Conservation (phyloP, 1,139 yeast genomes). For the Yamadazyma siamensis region DNA sequence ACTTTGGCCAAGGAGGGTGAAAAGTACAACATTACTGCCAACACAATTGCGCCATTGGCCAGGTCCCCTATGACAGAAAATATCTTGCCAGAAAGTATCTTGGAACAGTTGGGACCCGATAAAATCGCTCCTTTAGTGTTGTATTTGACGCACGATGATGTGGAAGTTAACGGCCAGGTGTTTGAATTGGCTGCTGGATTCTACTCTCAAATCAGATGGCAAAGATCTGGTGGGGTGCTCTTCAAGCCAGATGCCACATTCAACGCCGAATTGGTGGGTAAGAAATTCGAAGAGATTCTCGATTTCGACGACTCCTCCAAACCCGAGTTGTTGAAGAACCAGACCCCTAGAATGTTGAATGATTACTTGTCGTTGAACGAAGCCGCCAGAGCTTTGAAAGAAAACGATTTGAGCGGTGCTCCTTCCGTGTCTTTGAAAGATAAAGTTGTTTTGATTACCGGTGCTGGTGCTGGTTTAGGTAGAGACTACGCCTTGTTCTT, state of each 20-base stretch:
- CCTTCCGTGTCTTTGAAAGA: constrained; percentile 61
- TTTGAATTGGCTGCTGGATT: constrained; percentile 96
- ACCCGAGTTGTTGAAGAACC: constrained; percentile 52
- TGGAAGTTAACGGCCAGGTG: constrained; percentile 63
- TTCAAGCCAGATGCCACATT: constrained; percentile 76
- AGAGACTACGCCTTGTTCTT: constrained; percentile 81
- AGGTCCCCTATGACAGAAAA: constrained; percentile 95
- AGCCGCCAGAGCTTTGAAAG: constrained; percentile 50
- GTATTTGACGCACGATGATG: constrained; percentile 67
- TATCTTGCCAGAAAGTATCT: constrained; percentile 78
- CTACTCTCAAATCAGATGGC: constrained; percentile 92
- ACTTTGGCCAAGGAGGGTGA: constrained; percentile 93
- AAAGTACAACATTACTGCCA: constrained; percentile 77
- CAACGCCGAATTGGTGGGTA: constrained; percentile 82
- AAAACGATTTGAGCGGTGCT: constrained; percentile 53
- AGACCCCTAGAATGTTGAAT: constrained; percentile 63
- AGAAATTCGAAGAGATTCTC: constrained; percentile 60
- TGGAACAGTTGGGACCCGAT: constrained; percentile 79
- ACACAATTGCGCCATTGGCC: constrained; percentile 91
- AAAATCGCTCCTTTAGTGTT: constrained; percentile 89
- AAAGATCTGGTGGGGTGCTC: constrained; percentile 81
- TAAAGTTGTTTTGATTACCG: constrained; percentile 89
- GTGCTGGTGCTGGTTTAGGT: constrained; percentile 96
- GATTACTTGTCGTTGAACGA: constrained; percentile 56
- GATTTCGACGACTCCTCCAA: constrained; percentile 56